Percentiles rank a stretch among this genome's conserved stretches.
Evolutionary conservation across 345 rosid species (phyloP).

Genomic region (Rhodomyrtus tomentosa): DNA sequence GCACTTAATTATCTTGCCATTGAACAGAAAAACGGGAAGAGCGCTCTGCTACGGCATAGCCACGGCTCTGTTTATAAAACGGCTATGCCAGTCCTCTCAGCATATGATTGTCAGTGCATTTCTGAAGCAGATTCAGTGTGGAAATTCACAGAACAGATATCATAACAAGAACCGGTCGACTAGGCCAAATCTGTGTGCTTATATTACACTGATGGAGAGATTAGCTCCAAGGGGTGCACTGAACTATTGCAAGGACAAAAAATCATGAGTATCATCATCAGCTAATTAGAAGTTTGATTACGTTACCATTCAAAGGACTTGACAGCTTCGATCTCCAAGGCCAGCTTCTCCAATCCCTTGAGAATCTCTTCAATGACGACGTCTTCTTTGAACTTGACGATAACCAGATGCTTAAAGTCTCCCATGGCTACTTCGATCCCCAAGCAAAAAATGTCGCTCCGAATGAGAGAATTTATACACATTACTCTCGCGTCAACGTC

Average conservation of each 20-base stretch:
- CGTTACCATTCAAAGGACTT: constrained; percentile 81
- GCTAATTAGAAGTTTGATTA: not conserved
- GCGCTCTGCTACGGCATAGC: not conserved
- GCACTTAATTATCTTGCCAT: not conserved
- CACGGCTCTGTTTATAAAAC: not conserved
- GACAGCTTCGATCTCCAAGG: constrained; percentile 55
- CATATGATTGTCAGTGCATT: not conserved
- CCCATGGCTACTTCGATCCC: constrained; percentile 14
- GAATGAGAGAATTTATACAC: not conserved
- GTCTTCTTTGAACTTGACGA: constrained; percentile 81
- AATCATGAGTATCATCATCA: not conserved
- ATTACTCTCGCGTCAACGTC: not conserved
- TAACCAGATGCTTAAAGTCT: constrained; percentile 78
- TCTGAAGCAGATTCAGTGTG: not conserved
- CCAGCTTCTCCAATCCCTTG: constrained; percentile 81
- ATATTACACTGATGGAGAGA: not conserved
- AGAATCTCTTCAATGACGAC: constrained; percentile 49
- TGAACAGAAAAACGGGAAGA: not conserved
- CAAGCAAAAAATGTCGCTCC: not conserved
- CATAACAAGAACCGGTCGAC: not conserved
- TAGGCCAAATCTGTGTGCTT: not conserved
- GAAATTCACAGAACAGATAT: not conserved
- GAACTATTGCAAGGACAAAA: not conserved
- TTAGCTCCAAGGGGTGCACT: not conserved
- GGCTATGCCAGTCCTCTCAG: not conserved